Evolutionary conservation across 768 basidiomycete species (phyloP).

Genomic region (Suillus plorans): DNA sequence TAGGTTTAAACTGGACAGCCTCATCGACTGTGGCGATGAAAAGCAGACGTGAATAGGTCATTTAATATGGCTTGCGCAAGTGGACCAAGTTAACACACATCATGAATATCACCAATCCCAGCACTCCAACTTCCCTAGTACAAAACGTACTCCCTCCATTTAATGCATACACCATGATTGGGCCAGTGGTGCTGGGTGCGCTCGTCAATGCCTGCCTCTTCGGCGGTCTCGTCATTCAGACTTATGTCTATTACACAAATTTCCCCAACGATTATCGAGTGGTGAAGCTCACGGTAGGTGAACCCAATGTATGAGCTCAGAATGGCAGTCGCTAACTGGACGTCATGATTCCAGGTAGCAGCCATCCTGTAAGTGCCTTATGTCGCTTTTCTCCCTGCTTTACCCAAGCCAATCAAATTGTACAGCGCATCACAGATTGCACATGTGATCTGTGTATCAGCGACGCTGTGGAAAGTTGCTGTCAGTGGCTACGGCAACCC

Average conservation of each 20-base stretch:
- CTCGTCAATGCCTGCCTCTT: constrained; percentile 14
- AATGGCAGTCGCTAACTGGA: neutral
- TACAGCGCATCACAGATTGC: neutral
- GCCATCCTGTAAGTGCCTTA: constrained; percentile 1
- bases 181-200: constrained; percentile 17
- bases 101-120: neutral
- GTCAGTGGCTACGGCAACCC: neutral
- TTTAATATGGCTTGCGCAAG: neutral
- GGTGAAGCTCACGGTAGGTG: constrained; percentile 7
- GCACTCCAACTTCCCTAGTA: too few relatives aligned
- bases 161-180: constrained; percentile 6
- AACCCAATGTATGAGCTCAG: neutral
- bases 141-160: neutral
- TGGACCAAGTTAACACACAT: neutral
- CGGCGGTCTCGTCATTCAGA: constrained; percentile 13
- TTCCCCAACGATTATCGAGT: constrained; percentile 11
- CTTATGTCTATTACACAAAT: constrained; percentile 13
- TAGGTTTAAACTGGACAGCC: neutral
- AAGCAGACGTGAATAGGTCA: too few relatives aligned
- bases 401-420: neutral
- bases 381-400: neutral
- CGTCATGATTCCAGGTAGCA: neutral
- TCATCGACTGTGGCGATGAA: neutral
- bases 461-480: neutral
- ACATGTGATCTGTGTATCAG: neutral